phyloP scores from a whole-genome alignment of 345 rosid species.

The Syzygium jambos region DNA sequence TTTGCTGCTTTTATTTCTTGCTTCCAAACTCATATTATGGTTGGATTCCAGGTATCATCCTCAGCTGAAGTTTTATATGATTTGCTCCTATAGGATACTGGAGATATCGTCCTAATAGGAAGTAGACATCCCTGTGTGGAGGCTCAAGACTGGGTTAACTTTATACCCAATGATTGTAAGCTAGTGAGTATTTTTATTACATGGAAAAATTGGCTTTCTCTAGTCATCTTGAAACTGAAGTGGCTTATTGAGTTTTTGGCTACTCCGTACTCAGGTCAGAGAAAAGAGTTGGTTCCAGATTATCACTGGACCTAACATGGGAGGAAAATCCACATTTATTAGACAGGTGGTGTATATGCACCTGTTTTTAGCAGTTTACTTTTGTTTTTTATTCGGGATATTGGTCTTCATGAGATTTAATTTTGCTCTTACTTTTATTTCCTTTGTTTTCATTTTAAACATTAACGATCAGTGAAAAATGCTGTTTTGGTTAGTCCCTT shows the following conservation, averaged over 20 bases:
- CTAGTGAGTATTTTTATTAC: slow-evolving; percentile 46
- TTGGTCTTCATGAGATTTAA: neutral
- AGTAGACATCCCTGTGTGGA: slow-evolving; percentile 98
- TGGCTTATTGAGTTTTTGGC: slow-evolving; percentile 6
- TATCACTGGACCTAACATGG: slow-evolving; percentile 99
- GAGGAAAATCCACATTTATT: slow-evolving; percentile 96
- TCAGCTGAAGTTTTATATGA: neutral
- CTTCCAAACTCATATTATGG: neutral
- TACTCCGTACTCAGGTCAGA: slow-evolving; percentile 49
- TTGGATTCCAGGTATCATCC: neutral
- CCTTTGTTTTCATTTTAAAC: neutral
- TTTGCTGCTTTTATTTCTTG: slow-evolving; percentile 5
- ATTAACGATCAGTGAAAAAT: neutral
- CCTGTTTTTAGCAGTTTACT: neutral
- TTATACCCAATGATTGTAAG: slow-evolving; percentile 94
- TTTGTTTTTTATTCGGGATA: neutral
- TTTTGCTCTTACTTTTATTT: neutral
- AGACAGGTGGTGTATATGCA: slow-evolving; percentile 50
- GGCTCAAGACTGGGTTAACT: slow-evolving; percentile 99
- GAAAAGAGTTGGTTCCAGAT: slow-evolving; percentile 97
- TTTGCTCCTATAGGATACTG: slow-evolving; percentile 49
- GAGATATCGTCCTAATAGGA: slow-evolving; percentile 80
- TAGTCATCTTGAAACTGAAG: slow-evolving; percentile 8
- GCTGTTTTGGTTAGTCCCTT: neutral
- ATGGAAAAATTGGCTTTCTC: neutral